Conservation (phyloP, 2,329 filamentous ascomycete species). For the Talaromyces rugulosus region DNA sequence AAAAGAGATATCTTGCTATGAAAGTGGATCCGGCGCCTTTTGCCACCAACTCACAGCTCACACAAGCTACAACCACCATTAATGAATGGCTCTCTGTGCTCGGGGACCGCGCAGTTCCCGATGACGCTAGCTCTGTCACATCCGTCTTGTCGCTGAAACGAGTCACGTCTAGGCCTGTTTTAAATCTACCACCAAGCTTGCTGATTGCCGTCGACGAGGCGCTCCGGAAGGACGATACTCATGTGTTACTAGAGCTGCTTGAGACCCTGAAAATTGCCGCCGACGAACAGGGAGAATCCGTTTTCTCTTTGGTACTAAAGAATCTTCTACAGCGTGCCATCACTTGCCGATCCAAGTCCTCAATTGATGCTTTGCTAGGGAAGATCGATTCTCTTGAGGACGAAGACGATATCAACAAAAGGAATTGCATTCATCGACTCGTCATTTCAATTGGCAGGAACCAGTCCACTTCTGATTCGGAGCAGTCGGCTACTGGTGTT, state of each 20-base stretch:
- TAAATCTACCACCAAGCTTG: conserved; percentile 63
- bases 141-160: conserved; percentile 69
- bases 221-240: conserved; percentile 36
- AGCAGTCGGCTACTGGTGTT: conserved; percentile 51
- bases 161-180: conserved; percentile 68
- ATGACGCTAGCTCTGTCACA: conserved; percentile 69
- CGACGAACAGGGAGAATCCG: conserved; percentile 54
- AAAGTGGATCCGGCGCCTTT: conserved; percentile 89
- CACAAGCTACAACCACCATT: conserved; percentile 61
- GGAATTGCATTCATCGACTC: conserved; percentile 88
- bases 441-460: conserved; percentile 87
- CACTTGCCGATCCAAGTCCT: conserved; percentile 68
- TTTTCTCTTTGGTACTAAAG: conserved; percentile 60
- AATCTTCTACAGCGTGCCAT: conserved; percentile 47
- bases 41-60: conserved; percentile 65
- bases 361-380: conserved; percentile 66
- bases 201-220: conserved; percentile 40
- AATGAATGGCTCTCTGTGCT: conserved; percentile 89
- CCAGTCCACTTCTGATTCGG: conserved; percentile 52
- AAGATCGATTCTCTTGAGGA: conserved; percentile 72
- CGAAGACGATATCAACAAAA: conserved; percentile 85
- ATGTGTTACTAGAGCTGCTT: conserved; percentile 48
- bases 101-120: conserved; percentile 69
- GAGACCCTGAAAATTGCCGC: conserved; percentile 54
- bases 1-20: conserved; percentile 80